Base-by-base conservation (phyloP, 179 eudicot genomes). In the Silene coronaria region DNA sequence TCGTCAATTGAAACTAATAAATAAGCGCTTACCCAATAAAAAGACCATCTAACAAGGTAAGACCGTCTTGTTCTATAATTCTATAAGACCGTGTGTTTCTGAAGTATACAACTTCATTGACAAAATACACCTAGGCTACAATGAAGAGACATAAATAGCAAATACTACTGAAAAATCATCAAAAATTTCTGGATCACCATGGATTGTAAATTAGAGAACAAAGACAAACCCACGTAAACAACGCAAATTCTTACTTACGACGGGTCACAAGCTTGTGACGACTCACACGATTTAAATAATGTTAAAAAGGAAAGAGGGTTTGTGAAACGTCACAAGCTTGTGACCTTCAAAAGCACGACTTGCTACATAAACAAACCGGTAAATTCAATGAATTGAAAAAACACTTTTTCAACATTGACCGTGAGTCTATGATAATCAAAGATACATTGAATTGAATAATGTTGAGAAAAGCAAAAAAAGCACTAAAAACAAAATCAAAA, bases 321-420 rank as follows among this genome's bases (percentile, higher is more conserved):
- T n/a, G n/a, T n/a, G n/a, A n/a, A n/a, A n/a, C n/a, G n/a, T n/a
- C n/a, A n/a, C n/a, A n/a, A n/a, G n/a, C 2, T 30, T 30, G 34
- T 30, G 34, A 30, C 34, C 34, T 4, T 30, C 34, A 30, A 4
- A 30, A 30, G 34, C 34, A 30, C 3, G 34, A 30, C 34, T 3
- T 30, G 34, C 4, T 30, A 3, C 4, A 12, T 16, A 48, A 48
- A 48, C 55, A 51, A 51, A 51, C 57, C 57, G 0, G 16, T 28
- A 68, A 68, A 68, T 38, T 68, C 55, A 66, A 66, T 66, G 17
- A 10, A 66, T n/a, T n/a, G n/a, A 34, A 14, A 30, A 38, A 24
- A 38, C 26, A 38, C 48, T 19, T 67, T 66, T 34, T 51, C 53
- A 67, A 67, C 71, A 27, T 42, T 68, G 55, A 68, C 6, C 42